Evolutionary conservation across 2,329 filamentous ascomycete species (phyloP).

Genomic region (Verticillium alfalfae): DNA sequence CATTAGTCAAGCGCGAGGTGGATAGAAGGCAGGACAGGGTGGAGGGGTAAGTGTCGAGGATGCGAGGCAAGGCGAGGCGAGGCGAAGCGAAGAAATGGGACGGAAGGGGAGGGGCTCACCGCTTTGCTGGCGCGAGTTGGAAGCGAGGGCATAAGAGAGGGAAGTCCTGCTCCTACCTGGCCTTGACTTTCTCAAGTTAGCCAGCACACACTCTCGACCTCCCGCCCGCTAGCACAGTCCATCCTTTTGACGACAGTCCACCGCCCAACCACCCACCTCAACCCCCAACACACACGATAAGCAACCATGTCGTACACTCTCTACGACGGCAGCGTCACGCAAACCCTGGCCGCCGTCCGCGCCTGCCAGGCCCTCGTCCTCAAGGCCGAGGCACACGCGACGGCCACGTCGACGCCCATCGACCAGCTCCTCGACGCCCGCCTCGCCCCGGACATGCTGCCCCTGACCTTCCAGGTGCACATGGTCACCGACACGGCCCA

Average conservation of each 20-base stretch:
- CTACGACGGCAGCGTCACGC: constrained; percentile 31
- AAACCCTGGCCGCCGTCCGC: constrained; percentile 22
- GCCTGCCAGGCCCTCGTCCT: constrained; percentile 26
- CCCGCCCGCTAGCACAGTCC: neutral
- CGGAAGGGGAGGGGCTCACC: neutral
- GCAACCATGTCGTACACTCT: constrained; percentile 24
- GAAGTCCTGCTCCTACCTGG: neutral
- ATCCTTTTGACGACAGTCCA: too few species aligned
- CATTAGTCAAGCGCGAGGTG: neutral
- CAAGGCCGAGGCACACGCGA: constrained; percentile 26
- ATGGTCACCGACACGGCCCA: neutral
- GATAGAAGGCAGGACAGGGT: neutral
- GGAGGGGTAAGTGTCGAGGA: neutral
- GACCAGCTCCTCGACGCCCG: neutral
- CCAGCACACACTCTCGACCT: neutral
- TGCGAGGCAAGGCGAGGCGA: neutral
- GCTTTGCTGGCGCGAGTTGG: neutral
- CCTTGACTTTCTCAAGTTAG: too few species aligned
- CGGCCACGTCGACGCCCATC: constrained; percentile 12
- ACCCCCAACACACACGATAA: neutral
- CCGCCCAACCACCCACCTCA: neutral
- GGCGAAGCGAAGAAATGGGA: neutral
- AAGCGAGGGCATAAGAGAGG: neutral
- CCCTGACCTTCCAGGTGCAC: neutral
- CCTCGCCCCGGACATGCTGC: neutral